Evolutionary conservation across 331 rosid species (phyloP).

Genomic region (Stylosanthes scabra): DNA sequence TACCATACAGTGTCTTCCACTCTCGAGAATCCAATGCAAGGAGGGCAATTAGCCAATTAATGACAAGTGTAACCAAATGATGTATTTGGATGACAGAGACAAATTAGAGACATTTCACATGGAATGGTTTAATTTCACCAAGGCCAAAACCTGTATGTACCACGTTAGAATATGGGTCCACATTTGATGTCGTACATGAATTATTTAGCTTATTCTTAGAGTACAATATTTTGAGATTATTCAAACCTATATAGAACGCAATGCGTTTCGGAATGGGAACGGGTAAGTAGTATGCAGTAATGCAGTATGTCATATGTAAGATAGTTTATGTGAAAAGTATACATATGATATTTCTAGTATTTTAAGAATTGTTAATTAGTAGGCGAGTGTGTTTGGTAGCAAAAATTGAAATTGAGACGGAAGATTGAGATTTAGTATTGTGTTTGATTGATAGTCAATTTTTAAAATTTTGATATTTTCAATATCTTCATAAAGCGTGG

Average conservation of each 20-base stretch:
- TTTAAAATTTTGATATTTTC: too few relatives aligned
- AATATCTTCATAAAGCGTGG: too few relatives aligned
- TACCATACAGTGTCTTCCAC: slow-evolving; percentile 19
- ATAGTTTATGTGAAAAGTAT: too few relatives aligned
- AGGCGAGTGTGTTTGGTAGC: too few relatives aligned
- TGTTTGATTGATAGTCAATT: too few relatives aligned
- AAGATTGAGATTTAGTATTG: too few relatives aligned
- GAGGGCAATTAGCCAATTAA: background rate
- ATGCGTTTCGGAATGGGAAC: too few relatives aligned
- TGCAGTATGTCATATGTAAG: too few relatives aligned
- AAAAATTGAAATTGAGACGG: too few relatives aligned
- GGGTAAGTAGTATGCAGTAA: too few relatives aligned
- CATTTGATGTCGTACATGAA: slow-evolving; percentile 14
- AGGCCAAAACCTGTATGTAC: background rate
- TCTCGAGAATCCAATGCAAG: slow-evolving; percentile 4
- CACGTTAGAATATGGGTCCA: slow-evolving; percentile 8
- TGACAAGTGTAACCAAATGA: background rate
- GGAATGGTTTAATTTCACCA: background rate
- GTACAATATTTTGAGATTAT: slow-evolving; percentile 24
- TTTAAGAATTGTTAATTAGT: too few relatives aligned
- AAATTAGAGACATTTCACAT: slow-evolving; percentile 17
- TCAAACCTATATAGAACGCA: slow-evolving; percentile 29
- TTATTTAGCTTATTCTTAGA: background rate
- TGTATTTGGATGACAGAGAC: background rate
- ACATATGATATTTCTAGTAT: too few relatives aligned